These are phyloP conservation scores for Cadophora gregata DNA, from an alignment of 2,329 filamentous ascomycete genomes.

Conservation along the genomic window DNA sequence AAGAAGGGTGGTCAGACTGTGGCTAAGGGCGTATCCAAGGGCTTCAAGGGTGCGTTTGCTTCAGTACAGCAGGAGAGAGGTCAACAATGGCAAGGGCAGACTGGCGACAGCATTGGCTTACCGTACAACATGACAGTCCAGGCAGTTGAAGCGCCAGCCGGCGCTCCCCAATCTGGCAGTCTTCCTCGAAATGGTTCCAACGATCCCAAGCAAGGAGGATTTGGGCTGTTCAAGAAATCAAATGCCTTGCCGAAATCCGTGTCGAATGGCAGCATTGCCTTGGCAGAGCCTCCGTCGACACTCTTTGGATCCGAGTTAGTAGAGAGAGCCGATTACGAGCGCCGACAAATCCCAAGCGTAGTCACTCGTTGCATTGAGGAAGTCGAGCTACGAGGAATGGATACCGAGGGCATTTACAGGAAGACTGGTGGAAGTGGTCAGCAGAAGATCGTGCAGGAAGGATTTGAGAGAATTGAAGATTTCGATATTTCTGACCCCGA, in stretches of 20 bases:
- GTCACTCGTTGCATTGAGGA: conserved; percentile 95
- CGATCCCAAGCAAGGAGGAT: conserved; percentile 52
- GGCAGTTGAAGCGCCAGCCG: conserved; percentile 54
- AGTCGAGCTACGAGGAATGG: conserved; percentile 95
- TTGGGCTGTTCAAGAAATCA: conserved; percentile 69
- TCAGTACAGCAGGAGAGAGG: conserved; percentile 57
- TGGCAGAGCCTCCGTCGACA: conserved; percentile 59
- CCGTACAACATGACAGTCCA: conserved; percentile 73
- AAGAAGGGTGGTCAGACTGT: conserved; percentile 95
- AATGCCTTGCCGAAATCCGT: conserved; percentile 56
- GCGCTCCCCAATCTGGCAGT: conserved; percentile 32
- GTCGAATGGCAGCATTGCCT: conserved; percentile 48
- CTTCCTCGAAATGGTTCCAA: conserved; percentile 38
- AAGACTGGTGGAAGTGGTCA: conserved; percentile 95
- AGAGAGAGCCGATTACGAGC: conserved; percentile 86
- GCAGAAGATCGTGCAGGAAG: conserved; percentile 87
- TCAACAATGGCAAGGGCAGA: conserved; percentile 58
- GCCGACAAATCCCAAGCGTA: conserved; percentile 85
- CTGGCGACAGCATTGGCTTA: conserved; percentile 68
- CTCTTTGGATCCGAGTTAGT: conserved; percentile 91
- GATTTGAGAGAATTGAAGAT: conserved; percentile 85
- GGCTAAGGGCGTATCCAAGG: conserved; percentile 92
- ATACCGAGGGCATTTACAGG: conserved; percentile 95
- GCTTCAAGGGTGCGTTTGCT: conserved; percentile 86
- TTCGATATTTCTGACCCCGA: conserved; percentile 93